Base-by-base conservation (phyloP, 352 stramenopile species). In the Globisporangium nunn region DNA sequence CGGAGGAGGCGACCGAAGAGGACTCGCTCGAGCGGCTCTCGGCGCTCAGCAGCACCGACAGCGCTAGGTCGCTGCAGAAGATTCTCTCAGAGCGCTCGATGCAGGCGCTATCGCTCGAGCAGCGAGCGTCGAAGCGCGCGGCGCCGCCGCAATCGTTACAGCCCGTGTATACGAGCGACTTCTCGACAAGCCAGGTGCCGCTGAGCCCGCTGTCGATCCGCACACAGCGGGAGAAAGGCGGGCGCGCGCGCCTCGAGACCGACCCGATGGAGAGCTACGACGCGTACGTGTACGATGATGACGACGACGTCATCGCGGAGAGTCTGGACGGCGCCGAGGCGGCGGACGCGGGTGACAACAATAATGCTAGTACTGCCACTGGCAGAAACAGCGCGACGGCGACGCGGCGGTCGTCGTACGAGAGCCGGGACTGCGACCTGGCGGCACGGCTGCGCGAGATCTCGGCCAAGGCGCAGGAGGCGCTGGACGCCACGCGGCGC, bases 191-290 rank as follows among this genome's bases (percentile, higher is more conserved):
- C 51, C 63, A 77, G 39, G 75, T 88, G 43, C 78, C 78, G 2
- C 68, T 81, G 31, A 87, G 75, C 53, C 78, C 78, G 23, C 58
- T 88, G 31, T 75, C 67, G 3, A 75, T 88, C 55, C 77, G 68
- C 29, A 75, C 62, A 17, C 52, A 82, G 44, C 63, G 62, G 37
- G 52, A 78, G 35, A 68, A 68, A 43, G 60, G 67, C 12, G 43
- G 43, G 43, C 74, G 74, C 6, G 70, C 66, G 35, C 74, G 75
- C 7, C 61, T 87, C 41, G 74, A 86, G 61, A 85, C 78, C 3
- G 78, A 88, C 54, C 78, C 75, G 31, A 82, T 78, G 70, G 78
- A 88, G 62, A 66, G 70, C 33, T 84, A 82, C 56, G 78, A 88
- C 56, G 71, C 65, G 51, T 85, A 85, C 49, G 72, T 79, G 44